Evolutionary conservation across 768 basidiomycete genomes (phyloP).

Genomic region (Amanita muscaria): DNA sequence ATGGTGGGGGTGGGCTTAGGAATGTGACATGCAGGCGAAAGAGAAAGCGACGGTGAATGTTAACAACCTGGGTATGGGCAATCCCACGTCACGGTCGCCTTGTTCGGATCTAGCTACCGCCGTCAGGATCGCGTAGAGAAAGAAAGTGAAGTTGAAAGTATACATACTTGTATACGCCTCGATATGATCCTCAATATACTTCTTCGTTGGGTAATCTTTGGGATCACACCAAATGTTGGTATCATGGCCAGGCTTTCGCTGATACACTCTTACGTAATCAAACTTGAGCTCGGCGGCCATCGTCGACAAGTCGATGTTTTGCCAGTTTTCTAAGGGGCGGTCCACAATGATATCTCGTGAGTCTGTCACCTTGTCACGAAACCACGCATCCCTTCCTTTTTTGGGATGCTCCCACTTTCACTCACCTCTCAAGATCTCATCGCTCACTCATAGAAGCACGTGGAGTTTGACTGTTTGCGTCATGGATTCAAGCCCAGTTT

Average conservation of each 20-base stretch:
- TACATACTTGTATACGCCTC: conserved; percentile 52
- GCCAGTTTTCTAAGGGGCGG: conserved; percentile 48
- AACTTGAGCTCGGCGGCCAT: conserved; percentile 60
- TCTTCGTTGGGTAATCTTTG: conserved; percentile 50
- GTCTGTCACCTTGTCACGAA: too few relatives aligned
- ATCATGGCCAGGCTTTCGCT: conserved; percentile 44
- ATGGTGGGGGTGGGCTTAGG: too few relatives aligned
- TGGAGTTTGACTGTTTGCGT: too few relatives aligned
- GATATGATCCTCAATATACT: conserved; percentile 49
- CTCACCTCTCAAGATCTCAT: too few relatives aligned
- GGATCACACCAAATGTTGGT: conserved; percentile 65
- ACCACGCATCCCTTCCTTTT: too few relatives aligned
- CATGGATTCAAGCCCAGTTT: too few relatives aligned
- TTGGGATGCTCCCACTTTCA: too few relatives aligned
- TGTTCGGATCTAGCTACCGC: conserved; percentile 28
- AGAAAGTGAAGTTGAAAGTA: conserved; percentile 1
- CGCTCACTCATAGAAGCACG: too few relatives aligned
- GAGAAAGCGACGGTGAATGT: too few relatives aligned
- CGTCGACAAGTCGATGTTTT: conserved; percentile 41
- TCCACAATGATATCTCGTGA: too few relatives aligned
- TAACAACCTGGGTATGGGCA: conserved; percentile 34
- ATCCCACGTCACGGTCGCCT: conserved; percentile 34
- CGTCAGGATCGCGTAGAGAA: background rate
- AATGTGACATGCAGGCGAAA: too few relatives aligned
- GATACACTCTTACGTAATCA: conserved; percentile 81